Base-by-base conservation (phyloP, 768 basidiomycete species). In the Mycena vitilis region DNA sequence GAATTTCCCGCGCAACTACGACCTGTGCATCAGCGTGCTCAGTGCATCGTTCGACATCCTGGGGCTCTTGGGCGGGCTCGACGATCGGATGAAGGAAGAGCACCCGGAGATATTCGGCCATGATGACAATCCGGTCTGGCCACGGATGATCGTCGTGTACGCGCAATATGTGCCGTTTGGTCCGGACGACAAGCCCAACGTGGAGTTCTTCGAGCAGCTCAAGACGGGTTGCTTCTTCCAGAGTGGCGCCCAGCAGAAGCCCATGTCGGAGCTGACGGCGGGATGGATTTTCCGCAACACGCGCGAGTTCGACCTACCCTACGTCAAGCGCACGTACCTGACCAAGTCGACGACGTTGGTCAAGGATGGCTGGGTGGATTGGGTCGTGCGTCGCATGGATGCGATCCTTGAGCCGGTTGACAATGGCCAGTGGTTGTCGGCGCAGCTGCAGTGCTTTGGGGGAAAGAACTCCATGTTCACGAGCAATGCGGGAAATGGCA, bases 251-350 rank as follows among this genome's bases (percentile, higher is more conserved):
- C 38, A 63, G 62, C 20, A 57, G 18, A 64, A 63, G 44, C 67
- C 67, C 9, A 69, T 69, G 67, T 63, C 61, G 40, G 47, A 63
- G 56, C 61, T 69, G 48, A 69, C 62, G 42, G 45, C 61, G 51
- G 45, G 45, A 40, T 69, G 67, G 67, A 59, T 69, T 37, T 69
- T 69, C 67, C 67, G 61, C 62, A 63, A 69, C 67, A 51, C 55
- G 48, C 60, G 67, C 56, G 67, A 69, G 56, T 69, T 69, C 37
- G 62, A 69, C 44, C 45, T 59, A 30, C 67, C 62, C n/a, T 69
- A 69, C 49, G 62, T 69, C 42, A 69, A 69, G 62, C 67, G 67
- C 23, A 64, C 62, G 55, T 69, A 69, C 52, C 25, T 64, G 55
- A 69, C 67, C 7, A 63, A 64, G 6, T 69, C 67, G 56, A 69